Evolutionary conservation across 495 filamentous ascomycete genomes (phyloP).

Genomic region (Penicillium samsonianum): DNA sequence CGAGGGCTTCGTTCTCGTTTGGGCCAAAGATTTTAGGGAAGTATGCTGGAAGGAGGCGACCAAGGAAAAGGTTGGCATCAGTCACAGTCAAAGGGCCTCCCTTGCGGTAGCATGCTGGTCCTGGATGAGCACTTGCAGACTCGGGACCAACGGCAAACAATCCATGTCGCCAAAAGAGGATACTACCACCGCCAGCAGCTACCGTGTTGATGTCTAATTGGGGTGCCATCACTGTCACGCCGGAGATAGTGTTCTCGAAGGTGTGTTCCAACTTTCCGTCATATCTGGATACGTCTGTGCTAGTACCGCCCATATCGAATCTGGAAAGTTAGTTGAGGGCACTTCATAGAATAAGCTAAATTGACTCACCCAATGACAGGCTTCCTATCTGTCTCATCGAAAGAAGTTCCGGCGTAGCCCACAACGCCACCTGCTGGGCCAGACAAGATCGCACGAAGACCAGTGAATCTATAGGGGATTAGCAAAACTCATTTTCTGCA

Average conservation of each 20-base stretch:
- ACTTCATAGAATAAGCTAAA: too few relatives aligned
- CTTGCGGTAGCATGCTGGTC: constrained; percentile 93
- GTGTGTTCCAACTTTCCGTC: constrained; percentile 95
- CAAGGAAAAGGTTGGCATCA: constrained; percentile 89
- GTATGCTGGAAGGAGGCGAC: constrained; percentile 86
- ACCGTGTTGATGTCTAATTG: constrained; percentile 99
- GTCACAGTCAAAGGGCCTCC: constrained; percentile 91
- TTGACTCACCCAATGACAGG: constrained; percentile 73
- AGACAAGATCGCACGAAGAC: constrained; percentile 51
- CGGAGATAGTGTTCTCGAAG: constrained; percentile 94
- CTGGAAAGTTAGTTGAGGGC: too few relatives aligned
- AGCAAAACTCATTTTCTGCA: not conserved
- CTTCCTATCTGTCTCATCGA: constrained; percentile 73
- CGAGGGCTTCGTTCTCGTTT: constrained; percentile 84
- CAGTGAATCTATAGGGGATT: constrained; percentile 37
- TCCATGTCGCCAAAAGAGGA: constrained; percentile 86
- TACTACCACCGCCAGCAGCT: constrained; percentile 90
- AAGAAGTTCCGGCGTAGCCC: constrained; percentile 86
- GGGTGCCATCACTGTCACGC: constrained; percentile 90
- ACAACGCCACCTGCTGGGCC: constrained; percentile 68
- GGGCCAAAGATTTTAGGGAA: constrained; percentile 97
- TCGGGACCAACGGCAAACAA: constrained; percentile 94
- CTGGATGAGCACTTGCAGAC: constrained; percentile 89
- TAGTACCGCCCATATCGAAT: constrained; percentile 97
- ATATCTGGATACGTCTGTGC: constrained; percentile 91